Conservation (phyloP, 163 green algal species). For the Dunaliella salina region DNA sequence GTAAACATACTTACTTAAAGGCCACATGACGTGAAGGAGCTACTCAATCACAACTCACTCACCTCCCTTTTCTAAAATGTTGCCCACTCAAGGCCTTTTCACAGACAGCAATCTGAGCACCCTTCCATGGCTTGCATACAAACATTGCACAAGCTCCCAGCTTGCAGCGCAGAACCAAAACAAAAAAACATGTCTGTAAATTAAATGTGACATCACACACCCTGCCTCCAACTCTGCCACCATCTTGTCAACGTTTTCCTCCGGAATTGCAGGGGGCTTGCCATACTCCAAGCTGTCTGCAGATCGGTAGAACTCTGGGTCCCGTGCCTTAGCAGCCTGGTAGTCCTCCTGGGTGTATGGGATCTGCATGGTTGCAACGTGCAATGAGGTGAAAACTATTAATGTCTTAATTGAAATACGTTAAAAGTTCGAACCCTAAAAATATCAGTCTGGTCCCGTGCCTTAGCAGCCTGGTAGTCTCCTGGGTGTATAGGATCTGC, state of each 20-base stretch:
- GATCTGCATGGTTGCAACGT: background rate
- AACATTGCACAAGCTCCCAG: background rate
- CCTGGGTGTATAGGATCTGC: too few relatives aligned
- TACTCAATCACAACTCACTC: too few relatives aligned
- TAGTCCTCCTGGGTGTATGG: conserved; percentile 61
- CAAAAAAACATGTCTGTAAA: background rate
- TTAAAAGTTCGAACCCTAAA: too few relatives aligned
- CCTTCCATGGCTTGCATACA: background rate
- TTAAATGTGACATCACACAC: conserved; percentile 10
- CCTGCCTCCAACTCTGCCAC: conserved; percentile 71
- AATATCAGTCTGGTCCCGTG: too few relatives aligned
- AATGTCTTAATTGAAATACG: too few relatives aligned
- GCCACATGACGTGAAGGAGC: too few relatives aligned
- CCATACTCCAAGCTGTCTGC: conserved; percentile 72
- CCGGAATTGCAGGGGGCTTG: conserved; percentile 40
- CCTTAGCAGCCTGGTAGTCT: too few relatives aligned
- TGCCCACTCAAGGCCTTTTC: too few relatives aligned
- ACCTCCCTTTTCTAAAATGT: too few relatives aligned
- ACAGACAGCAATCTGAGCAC: too few relatives aligned
- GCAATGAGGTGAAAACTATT: too few relatives aligned
- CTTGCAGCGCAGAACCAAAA: background rate
- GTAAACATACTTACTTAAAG: too few relatives aligned
- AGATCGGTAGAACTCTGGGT: conserved; percentile 70
- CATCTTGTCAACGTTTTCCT: conserved; percentile 76
- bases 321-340: conserved; percentile 59